Conservation (phyloP, 148 eudicot genomes). For the Drosera capensis region DNA sequence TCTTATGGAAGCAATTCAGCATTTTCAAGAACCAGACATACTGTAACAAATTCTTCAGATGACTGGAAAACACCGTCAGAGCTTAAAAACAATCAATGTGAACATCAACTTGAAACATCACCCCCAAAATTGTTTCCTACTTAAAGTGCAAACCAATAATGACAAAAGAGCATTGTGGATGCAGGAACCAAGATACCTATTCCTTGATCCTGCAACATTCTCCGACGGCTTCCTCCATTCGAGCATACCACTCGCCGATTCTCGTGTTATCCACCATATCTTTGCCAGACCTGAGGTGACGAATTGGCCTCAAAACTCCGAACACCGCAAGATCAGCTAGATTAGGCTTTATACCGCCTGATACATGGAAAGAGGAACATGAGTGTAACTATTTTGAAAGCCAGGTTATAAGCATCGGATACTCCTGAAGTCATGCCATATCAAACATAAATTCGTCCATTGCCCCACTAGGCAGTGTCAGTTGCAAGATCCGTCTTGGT, state of each 20-base stretch:
- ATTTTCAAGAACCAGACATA: too few species aligned
- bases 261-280: constrained; percentile 86
- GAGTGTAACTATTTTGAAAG: not conserved
- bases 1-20: too few species aligned
- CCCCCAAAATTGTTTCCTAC: not conserved
- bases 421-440: not conserved
- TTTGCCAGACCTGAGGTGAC: constrained; percentile 68
- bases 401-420: not conserved
- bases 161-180: not conserved
- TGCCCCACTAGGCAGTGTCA: too few species aligned
- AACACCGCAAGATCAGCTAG: constrained; percentile 84
- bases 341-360: constrained; percentile 76
- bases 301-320: constrained; percentile 86
- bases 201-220: constrained; percentile 35
- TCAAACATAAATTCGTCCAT: too few species aligned
- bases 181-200: constrained; percentile 5
- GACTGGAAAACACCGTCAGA: too few species aligned
- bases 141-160: not conserved
- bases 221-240: constrained; percentile 67
- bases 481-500: too few species aligned
- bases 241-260: constrained; percentile 74
- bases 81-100: too few species aligned
- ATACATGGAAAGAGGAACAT: not conserved
- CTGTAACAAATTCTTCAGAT: too few species aligned
- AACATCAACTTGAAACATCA: too few species aligned